A percentile compares a stretch with the other conserved stretches of the same genome.
These are phyloP conservation scores for Gaertneriomyces semiglobifer DNA, from an alignment of 192 early-diverging fungal species.

Conservation along the genomic window DNA sequence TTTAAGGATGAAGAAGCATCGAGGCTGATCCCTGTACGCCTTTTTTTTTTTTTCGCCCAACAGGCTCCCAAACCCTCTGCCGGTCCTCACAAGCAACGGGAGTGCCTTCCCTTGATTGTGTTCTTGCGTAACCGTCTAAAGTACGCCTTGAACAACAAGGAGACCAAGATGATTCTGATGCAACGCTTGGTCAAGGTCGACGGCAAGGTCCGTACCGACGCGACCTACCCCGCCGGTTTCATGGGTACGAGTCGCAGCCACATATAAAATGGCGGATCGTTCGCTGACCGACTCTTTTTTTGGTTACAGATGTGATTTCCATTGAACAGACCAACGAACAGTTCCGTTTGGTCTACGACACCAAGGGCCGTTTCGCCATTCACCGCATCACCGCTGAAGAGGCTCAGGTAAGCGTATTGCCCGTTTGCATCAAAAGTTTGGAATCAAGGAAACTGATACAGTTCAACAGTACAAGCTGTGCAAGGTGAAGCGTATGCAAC, in stretches of 20 bases:
- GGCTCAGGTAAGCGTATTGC: conserved; percentile 63
- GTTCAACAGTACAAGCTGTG: conserved; percentile 84
- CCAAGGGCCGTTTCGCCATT: conserved; percentile 99
- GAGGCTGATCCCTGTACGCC: too few species aligned
- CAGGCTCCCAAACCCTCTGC: conserved; percentile 89
- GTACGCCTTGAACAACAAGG: conserved; percentile 97
- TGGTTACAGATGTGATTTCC: conserved; percentile 72
- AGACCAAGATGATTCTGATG: conserved; percentile 94
- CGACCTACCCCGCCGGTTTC: conserved; percentile 95
- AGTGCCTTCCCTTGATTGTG: conserved; percentile 95
- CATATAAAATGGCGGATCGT: too few species aligned
- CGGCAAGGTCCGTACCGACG: conserved; percentile 95
- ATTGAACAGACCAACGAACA: conserved; percentile 97
- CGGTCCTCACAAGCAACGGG: conserved; percentile 99
- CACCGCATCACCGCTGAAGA: conserved; percentile 98
- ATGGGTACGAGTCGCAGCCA: conserved; percentile 88
- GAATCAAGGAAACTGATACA: too few species aligned
- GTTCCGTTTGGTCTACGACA: conserved; percentile 99
- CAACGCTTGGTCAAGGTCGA: conserved; percentile 99
- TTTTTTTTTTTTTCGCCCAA: background rate
- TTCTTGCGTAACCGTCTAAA: conserved; percentile 99
- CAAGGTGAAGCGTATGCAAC: conserved; percentile 94
- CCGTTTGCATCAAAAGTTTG: too few species aligned
- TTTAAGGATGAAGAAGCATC: too few species aligned
- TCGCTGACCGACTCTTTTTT: too few species aligned